These are phyloP conservation scores for Rubia peregrina DNA, from an alignment of 305 asterid species.

Conservation along the genomic window DNA sequence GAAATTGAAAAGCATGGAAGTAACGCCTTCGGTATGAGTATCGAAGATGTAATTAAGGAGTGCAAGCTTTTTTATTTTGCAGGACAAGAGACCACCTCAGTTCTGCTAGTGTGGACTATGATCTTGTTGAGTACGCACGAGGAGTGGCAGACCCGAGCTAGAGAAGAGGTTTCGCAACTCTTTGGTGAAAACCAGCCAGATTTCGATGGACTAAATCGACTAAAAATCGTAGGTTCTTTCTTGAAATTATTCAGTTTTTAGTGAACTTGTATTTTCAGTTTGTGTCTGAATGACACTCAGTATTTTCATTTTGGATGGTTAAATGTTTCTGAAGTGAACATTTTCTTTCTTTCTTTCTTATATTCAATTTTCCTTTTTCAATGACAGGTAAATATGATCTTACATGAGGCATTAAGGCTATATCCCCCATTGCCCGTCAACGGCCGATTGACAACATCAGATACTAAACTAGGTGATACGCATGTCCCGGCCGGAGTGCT, in stretches of 20 bases:
- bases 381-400: slow-evolving; percentile 21
- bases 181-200: slow-evolving; percentile 13
- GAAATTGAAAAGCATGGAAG: slow-evolving; percentile 19
- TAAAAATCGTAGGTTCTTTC: background rate
- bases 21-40: slow-evolving; percentile 20
- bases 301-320: too few species aligned
- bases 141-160: slow-evolving; percentile 1
- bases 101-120: slow-evolving; percentile 20
- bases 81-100: slow-evolving; percentile 29
- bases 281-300: background rate
- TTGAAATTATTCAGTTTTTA: background rate
- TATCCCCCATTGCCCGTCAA: slow-evolving; percentile 15
- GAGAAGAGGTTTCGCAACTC: slow-evolving; percentile 6
- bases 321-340: background rate
- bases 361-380: background rate
- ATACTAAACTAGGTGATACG: slow-evolving; percentile 7
- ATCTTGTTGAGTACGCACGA: background rate
- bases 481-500: slow-evolving; percentile 16
- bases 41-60: slow-evolving; percentile 26
- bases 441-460: background rate
- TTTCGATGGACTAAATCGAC: slow-evolving; percentile 6
- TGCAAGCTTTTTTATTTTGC: slow-evolving; percentile 33
- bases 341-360: background rate
- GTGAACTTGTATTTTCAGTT: background rate
- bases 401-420: slow-evolving; percentile 22